Evolutionary conservation across 2,329 filamentous ascomycete species (phyloP), one percentile per base, ranked within the genome.

Genomic region (Hypoxylon sp.): DNA sequence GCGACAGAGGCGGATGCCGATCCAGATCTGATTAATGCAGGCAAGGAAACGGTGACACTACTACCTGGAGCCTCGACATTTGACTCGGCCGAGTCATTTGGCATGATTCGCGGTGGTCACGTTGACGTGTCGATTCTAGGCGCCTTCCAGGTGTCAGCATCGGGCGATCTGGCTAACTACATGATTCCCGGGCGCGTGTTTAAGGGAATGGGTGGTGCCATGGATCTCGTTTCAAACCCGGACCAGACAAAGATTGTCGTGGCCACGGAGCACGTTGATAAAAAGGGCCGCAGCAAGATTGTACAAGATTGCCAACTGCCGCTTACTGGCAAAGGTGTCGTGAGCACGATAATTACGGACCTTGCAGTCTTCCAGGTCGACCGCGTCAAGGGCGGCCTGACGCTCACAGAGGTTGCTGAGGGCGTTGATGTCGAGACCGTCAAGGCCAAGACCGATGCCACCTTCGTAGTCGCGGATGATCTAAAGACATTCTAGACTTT

Each of bases 161-260:
- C 87, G 2, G 93, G 93, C 26, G 93, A 97, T 77, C 81, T 97
- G 59, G 93, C 93, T 50, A 96, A 96, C 81, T 97, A 93, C 84
- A 96, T 96, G 91, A 92, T 97, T 70, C 93, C 93, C 0, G 93
- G 93, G 24, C 96, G 95, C 80, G 88, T 93, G 10, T 90, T 94
- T 81, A 96, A 96, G 85, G 93, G 93, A 17, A 96, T 97, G 90
- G 93, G 93, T 67, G 90, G 90, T 29, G 90, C 90, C 17, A 92
- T 92, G 90, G 90, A 92, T 77, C 81, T 92, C 6, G 89, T 92
- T 10, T 90, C 88, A 39, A 92, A 92, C 79, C 90, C 90, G 0
- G 88, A 91, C 72, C 84, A 86, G 74, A 92, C 90, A 71, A 92
- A 91, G 84, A 91, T 92, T 72, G 89, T 92, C 3, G 89, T 92